A percentile compares a stretch with the other conserved stretches of the same genome.
Conservation (phyloP, 768 basidiomycete genomes). For the Cystofilobasidium macerans region DNA sequence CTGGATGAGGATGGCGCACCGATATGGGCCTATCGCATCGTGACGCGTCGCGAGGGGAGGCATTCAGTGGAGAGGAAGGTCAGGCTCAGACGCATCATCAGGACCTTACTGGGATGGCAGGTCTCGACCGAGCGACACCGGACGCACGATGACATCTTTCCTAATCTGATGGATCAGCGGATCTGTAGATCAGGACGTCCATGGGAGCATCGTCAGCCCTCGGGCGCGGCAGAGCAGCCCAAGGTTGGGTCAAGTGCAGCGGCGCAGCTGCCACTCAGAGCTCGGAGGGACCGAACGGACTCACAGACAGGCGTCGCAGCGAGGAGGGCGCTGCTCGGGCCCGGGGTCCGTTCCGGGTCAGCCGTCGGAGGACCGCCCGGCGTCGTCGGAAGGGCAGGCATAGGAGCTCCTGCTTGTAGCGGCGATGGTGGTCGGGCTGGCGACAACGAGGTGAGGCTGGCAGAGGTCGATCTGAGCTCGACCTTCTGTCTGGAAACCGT, state of each 20-base stretch:
- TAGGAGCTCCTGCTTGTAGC: not conserved
- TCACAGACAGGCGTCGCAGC: conserved; percentile 13
- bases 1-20: conserved; percentile 29
- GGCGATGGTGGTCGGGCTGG: not conserved
- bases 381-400: not conserved
- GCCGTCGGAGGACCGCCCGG: not conserved
- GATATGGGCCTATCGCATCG: conserved; percentile 34
- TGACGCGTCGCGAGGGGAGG: too few relatives aligned
- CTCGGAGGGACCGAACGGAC: not conserved
- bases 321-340: conserved; percentile 12
- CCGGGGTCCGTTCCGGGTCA: conserved; percentile 13
- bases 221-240: not conserved
- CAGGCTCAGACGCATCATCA: too few relatives aligned
- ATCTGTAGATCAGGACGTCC: conserved; percentile 31
- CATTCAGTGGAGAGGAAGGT: too few relatives aligned
- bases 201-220: not conserved
- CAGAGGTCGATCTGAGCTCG: not conserved
- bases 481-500: not conserved
- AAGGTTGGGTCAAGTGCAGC: too few relatives aligned
- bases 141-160: conserved; percentile 32
- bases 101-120: too few relatives aligned
- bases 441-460: not conserved
- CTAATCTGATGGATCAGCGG: conserved; percentile 72
- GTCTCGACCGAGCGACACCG: too few relatives aligned
- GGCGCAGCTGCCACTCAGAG: too few relatives aligned